Evolutionary conservation across 2,329 filamentous ascomycete species (phyloP).

Genomic region (Thelonectria blattea): DNA sequence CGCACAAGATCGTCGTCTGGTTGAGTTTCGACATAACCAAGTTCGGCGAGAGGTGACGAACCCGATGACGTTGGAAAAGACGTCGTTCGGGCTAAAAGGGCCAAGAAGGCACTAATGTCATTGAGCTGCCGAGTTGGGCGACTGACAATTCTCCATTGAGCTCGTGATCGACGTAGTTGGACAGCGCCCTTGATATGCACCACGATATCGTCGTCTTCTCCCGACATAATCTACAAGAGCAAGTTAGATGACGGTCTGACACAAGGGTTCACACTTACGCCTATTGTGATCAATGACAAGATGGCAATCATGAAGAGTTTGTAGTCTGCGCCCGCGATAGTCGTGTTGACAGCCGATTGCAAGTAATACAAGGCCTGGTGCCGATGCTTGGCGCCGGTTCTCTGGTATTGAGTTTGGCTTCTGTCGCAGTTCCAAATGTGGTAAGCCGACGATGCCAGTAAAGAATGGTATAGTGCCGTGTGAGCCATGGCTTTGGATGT

Average conservation of each 20-base stretch:
- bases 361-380: slow-evolving; percentile 5
- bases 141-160: slow-evolving; percentile 19
- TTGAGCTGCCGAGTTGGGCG: slow-evolving; percentile 15
- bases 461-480: slow-evolving; percentile 18
- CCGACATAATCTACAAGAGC: slow-evolving; percentile 15
- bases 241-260: neutral
- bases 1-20: slow-evolving; percentile 6
- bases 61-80: neutral
- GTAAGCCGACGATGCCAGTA: slow-evolving; percentile 12
- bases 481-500: slow-evolving; percentile 16
- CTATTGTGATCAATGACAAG: slow-evolving; percentile 13
- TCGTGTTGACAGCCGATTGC: slow-evolving; percentile 9
- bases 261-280: neutral
- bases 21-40: neutral
- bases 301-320: slow-evolving; percentile 18
- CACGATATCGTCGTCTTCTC: slow-evolving; percentile 9
- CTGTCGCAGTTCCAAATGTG: slow-evolving; percentile 19
- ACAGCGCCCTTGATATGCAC: slow-evolving; percentile 18
- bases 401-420: slow-evolving; percentile 4
- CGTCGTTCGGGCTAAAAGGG: slow-evolving; percentile 20
- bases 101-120: slow-evolving; percentile 22
- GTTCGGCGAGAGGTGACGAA: neutral
- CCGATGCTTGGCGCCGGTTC: slow-evolving; percentile 5
- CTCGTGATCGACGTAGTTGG: slow-evolving; percentile 14
- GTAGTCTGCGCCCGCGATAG: slow-evolving; percentile 1